phyloP scores from a whole-genome alignment of 2,329 filamentous ascomycete genomes.

The Colletotrichum melonis region DNA sequence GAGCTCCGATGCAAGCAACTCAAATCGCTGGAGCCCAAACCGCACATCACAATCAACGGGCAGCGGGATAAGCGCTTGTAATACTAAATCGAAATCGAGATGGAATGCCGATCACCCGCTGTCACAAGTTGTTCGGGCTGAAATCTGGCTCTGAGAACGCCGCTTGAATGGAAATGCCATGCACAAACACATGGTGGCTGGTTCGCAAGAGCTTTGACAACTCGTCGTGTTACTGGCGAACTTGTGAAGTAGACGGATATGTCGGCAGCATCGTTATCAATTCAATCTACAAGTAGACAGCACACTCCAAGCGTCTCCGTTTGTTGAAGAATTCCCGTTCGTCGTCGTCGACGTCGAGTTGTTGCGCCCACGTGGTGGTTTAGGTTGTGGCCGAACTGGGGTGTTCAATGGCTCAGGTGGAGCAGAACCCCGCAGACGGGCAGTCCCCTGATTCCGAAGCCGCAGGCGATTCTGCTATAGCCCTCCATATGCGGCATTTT shows the following conservation, averaged over 20 bases:
- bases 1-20: conserved; percentile 18
- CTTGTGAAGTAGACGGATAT: neutral
- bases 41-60: neutral
- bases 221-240: neutral
- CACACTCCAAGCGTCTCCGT: neutral
- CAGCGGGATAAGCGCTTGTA: neutral
- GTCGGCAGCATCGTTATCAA: neutral
- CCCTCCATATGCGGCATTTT: neutral
- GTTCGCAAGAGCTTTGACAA: neutral
- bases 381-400: conserved; percentile 13
- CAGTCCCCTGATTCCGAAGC: too few species aligned
- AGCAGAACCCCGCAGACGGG: conserved; percentile 1
- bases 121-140: neutral
- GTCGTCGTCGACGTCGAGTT: conserved; percentile 19
- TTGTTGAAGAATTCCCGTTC: neutral
- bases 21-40: neutral
- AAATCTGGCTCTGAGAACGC: neutral
- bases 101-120: neutral
- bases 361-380: conserved; percentile 11
- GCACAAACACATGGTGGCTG: neutral
- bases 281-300: neutral
- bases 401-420: neutral
- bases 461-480: fast-evolving
- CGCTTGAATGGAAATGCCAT: neutral
- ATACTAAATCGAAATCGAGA: neutral